phyloP scores from a whole-genome alignment of 2,329 filamentous ascomycete genomes.

The Talaromyces pinophilus region DNA sequence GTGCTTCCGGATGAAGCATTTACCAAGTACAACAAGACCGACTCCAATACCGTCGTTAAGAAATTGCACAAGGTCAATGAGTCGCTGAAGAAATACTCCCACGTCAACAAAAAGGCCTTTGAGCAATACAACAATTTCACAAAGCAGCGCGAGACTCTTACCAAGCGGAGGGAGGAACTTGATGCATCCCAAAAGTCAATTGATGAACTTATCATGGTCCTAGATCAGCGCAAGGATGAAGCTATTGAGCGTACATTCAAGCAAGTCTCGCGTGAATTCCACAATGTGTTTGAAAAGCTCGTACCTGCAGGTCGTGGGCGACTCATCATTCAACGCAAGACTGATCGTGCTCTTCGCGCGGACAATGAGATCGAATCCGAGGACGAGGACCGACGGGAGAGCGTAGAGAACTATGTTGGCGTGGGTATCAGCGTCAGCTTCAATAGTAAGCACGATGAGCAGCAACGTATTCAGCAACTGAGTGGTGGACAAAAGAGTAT shows the following conservation, averaged over 20 bases:
- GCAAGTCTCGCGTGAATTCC: constrained; percentile 92
- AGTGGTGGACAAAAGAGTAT: constrained; percentile 96
- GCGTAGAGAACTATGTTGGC: constrained; percentile 91
- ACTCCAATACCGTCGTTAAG: constrained; percentile 70
- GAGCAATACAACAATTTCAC: constrained; percentile 99
- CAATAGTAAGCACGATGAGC: constrained; percentile 97
- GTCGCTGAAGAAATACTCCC: constrained; percentile 90
- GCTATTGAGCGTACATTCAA: constrained; percentile 98
- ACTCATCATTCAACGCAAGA: constrained; percentile 87
- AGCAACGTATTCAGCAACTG: constrained; percentile 95
- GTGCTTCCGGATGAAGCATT: constrained; percentile 93
- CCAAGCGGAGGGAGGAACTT: constrained; percentile 80
- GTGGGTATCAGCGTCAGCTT: constrained; percentile 97
- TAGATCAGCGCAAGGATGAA: constrained; percentile 95
- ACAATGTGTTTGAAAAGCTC: constrained; percentile 88
- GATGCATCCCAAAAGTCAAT: constrained; percentile 85
- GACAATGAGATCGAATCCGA: constrained; percentile 70
- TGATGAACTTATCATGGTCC: constrained; percentile 84
- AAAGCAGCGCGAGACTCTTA: constrained; percentile 81
- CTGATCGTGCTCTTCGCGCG: constrained; percentile 66
- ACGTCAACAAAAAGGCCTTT: constrained; percentile 99
- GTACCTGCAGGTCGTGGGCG: constrained; percentile 91
- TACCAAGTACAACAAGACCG: constrained; percentile 82
- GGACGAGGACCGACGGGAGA: constrained; percentile 60
- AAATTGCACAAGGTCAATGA: constrained; percentile 90